phyloP scores from a whole-genome alignment of 768 basidiomycete genomes.

The Rhodocollybia butyracea region DNA sequence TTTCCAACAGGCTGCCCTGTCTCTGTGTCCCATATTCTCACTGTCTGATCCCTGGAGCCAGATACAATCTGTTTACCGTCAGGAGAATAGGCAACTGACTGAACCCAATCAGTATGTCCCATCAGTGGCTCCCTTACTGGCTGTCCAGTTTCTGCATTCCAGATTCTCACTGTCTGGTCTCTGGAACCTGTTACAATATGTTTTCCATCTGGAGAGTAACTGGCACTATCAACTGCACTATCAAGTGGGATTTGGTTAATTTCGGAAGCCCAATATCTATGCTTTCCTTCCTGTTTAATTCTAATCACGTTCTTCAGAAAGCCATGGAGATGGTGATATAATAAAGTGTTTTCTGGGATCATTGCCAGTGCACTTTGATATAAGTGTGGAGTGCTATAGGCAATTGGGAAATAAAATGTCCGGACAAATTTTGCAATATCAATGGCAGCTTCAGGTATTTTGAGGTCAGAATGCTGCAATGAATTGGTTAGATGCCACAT shows the following conservation, averaged over 20 bases:
- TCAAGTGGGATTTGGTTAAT: not conserved
- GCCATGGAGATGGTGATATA: not conserved
- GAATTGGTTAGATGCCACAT: no score
- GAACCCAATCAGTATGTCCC: slow-evolving; percentile 6
- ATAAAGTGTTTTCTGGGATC: not conserved
- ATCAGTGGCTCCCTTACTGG: not conserved
- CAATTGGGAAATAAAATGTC: not conserved
- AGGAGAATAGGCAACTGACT: slow-evolving; percentile 7
- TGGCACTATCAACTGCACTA: not conserved
- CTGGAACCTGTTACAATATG: slow-evolving; percentile 35
- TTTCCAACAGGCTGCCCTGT: not conserved
- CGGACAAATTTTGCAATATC: not conserved
- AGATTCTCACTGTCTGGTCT: slow-evolving; percentile 7
- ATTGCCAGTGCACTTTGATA: not conserved
- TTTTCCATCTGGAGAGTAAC: slow-evolving; percentile 23
- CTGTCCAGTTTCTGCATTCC: slow-evolving; percentile 25
- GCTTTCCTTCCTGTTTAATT: no score
- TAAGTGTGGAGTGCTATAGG: not conserved
- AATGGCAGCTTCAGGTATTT: no score
- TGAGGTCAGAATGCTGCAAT: no score
- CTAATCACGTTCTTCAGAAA: not conserved
- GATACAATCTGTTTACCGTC: slow-evolving; percentile 6
- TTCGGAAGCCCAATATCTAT: not conserved
- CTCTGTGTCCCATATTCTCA: not conserved
- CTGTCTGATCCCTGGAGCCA: no score